A percentile compares a stretch with the other conserved stretches of the same genome.
These are phyloP conservation scores for Backusella macrospora DNA, from an alignment of 192 early-diverging fungal genomes.

Conservation along the genomic window DNA sequence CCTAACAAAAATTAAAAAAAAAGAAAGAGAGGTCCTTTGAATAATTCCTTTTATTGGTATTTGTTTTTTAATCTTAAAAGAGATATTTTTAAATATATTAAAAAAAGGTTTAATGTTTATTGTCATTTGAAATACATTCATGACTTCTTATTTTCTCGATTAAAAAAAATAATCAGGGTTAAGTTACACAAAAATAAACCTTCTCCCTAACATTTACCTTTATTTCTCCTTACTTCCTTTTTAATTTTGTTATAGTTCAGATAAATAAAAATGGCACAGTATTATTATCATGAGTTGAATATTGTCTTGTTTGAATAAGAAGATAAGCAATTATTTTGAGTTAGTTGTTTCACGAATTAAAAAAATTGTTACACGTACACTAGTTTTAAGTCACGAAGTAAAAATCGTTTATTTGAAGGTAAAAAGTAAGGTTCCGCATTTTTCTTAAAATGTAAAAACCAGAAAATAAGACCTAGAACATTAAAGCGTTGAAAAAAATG, in stretches of 20 bases:
- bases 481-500: background rate
- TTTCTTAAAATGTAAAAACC: conserved; percentile 13
- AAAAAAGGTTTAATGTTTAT: no score
- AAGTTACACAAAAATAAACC: background rate
- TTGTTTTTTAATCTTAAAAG: background rate
- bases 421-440: background rate
- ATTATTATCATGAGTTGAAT: no score
- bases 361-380: background rate
- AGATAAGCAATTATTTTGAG: background rate
- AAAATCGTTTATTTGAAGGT: background rate
- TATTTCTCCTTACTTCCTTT: conserved; percentile 1
- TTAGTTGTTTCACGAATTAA: background rate
- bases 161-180: background rate
- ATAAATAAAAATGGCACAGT: background rate
- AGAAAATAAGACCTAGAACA: background rate
- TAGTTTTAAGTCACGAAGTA: background rate
- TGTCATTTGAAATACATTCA: background rate
- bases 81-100: no score
- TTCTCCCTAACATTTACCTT: background rate
- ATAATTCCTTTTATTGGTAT: background rate
- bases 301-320: background rate
- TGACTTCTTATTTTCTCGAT: no score
- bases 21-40: background rate
- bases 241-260: background rate
- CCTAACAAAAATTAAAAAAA: background rate